Evolutionary conservation across 169 alveolate species (phyloP).

Genomic region (Sarcocystis neurona): DNA sequence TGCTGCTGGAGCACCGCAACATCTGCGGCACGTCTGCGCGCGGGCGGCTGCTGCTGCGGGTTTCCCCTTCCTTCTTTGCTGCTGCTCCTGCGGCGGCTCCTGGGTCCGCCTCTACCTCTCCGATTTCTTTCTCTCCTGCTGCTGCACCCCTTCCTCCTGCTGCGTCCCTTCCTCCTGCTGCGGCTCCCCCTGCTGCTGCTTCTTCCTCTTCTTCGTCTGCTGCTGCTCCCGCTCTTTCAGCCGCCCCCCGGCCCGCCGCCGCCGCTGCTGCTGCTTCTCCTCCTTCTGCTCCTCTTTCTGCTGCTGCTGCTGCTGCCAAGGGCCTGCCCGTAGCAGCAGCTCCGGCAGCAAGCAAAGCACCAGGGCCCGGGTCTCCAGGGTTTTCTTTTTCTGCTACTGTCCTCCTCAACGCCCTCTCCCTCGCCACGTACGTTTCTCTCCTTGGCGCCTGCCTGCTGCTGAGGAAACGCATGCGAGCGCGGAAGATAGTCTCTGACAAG

Average conservation of each 20-base stretch:
- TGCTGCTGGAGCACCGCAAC: slow-evolving; percentile 16
- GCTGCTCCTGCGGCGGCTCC: not conserved
- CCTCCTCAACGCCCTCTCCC: slow-evolving; percentile 19
- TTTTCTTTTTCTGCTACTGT: slow-evolving; percentile 1
- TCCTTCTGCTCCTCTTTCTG: too few relatives aligned
- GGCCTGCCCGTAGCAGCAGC: too few relatives aligned
- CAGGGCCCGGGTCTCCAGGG: not conserved
- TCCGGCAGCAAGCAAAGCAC: too few relatives aligned
- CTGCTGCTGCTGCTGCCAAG: too few relatives aligned
- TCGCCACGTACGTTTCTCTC: not conserved
- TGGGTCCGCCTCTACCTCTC: not conserved
- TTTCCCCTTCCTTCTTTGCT: not conserved
- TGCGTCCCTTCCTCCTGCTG: too few relatives aligned
- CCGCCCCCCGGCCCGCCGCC: too few relatives aligned
- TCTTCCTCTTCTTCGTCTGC: too few relatives aligned
- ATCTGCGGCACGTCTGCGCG: not conserved
- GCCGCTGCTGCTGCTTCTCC: too few relatives aligned
- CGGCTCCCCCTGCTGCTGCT: too few relatives aligned
- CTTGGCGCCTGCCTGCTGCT: not conserved
- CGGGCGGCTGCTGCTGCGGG: slow-evolving; percentile 4
- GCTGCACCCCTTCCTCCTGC: too few relatives aligned
- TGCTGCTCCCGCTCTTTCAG: too few relatives aligned
- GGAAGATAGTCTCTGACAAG: not conserved
- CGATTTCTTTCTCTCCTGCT: too few relatives aligned
- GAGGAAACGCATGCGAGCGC: not conserved